Percentiles rank a stretch among this genome's conserved stretches.
These are phyloP conservation scores for Colletotrichum sp. DNA, from an alignment of 2,329 filamentous ascomycete genomes.

Conservation along the genomic window DNA sequence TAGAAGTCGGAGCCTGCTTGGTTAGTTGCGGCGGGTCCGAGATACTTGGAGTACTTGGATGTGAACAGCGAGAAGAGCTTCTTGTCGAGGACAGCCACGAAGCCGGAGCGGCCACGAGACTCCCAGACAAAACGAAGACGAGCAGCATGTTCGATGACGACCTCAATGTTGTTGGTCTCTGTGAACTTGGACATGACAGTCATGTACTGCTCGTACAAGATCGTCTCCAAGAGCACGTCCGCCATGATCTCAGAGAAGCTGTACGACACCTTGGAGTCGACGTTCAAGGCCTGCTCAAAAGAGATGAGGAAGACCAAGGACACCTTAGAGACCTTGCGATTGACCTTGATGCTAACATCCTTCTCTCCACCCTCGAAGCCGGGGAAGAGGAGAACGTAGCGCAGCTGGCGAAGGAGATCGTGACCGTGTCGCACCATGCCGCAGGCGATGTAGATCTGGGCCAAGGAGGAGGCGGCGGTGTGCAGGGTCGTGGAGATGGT, in stretches of 20 bases:
- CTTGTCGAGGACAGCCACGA: slow-evolving; percentile 39
- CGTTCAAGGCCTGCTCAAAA: slow-evolving; percentile 45
- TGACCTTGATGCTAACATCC: slow-evolving; percentile 39
- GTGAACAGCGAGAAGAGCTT: slow-evolving; percentile 44
- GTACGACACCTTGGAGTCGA: slow-evolving; percentile 33
- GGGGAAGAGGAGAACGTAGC: slow-evolving; percentile 54
- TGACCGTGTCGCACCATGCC: slow-evolving; percentile 43
- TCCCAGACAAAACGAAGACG: slow-evolving; percentile 41
- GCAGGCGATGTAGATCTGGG: slow-evolving; percentile 48
- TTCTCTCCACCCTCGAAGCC: slow-evolving; percentile 32
- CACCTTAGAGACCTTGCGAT: slow-evolving; percentile 36
- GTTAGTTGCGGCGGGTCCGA: slow-evolving; percentile 27
- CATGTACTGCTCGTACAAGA: slow-evolving; percentile 41
- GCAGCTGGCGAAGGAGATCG: slow-evolving; percentile 52
- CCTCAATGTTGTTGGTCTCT: slow-evolving; percentile 30
- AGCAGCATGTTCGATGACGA: slow-evolving; percentile 40
- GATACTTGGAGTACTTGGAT: slow-evolving; percentile 31
- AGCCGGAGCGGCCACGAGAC: slow-evolving; percentile 37
- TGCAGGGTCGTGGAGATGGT: slow-evolving; percentile 50
- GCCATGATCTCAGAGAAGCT: slow-evolving; percentile 47
- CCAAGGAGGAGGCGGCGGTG: slow-evolving; percentile 50
- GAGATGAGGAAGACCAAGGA: slow-evolving; percentile 50
- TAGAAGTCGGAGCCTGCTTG: slow-evolving; percentile 43
- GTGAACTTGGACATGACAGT: slow-evolving; percentile 26
- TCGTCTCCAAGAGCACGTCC: slow-evolving; percentile 40